A percentile compares a stretch with the other conserved stretches of the same genome.
Conservation (phyloP, 2,329 filamentous ascomycete species). For the Spiromastix sp. region DNA sequence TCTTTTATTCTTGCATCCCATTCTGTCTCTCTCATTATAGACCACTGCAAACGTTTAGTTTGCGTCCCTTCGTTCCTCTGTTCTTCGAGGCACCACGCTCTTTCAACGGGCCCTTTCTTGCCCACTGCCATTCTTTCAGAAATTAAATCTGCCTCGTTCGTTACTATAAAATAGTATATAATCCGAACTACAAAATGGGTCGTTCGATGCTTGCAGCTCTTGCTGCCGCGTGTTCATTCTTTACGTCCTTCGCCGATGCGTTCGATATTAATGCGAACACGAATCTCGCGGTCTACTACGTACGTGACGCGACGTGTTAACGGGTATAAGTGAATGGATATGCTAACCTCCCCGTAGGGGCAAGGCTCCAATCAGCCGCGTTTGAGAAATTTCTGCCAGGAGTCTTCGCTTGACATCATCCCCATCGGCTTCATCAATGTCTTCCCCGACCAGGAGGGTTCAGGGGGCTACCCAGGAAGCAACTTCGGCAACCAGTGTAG, state of each 20-base stretch:
- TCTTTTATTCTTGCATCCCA: conserved; percentile 2
- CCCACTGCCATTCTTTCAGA: conserved; percentile 29
- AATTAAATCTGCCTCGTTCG: conserved; percentile 11
- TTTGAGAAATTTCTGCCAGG: conserved; percentile 41
- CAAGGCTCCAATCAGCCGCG: conserved; percentile 41
- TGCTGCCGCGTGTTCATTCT: conserved; percentile 23
- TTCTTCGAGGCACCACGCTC: conserved; percentile 16
- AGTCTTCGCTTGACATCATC: conserved; percentile 44
- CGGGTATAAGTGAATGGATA: not conserved
- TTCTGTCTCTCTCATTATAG: not conserved
- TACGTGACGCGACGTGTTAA: conserved; percentile 15
- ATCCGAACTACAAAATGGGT: conserved; percentile 27
- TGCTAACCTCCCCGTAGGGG: too few species aligned
- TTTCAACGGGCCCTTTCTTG: conserved; percentile 28
- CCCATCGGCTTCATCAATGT: conserved; percentile 45
- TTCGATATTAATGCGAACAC: conserved; percentile 33
- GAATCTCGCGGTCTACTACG: conserved; percentile 46
- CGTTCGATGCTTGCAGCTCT: conserved; percentile 24
- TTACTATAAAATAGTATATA: conserved; percentile 17
- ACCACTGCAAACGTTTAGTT: conserved; percentile 27
- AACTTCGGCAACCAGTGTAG: conserved; percentile 50
- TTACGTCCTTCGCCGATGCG: conserved; percentile 24
- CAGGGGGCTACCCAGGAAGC: conserved; percentile 38
- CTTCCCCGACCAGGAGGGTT: conserved; percentile 39
- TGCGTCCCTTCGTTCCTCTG: conserved; percentile 45